These are phyloP conservation scores for Curvularia sp. DNA, from an alignment of 2,329 filamentous ascomycete species.

Conservation along the genomic window DNA sequence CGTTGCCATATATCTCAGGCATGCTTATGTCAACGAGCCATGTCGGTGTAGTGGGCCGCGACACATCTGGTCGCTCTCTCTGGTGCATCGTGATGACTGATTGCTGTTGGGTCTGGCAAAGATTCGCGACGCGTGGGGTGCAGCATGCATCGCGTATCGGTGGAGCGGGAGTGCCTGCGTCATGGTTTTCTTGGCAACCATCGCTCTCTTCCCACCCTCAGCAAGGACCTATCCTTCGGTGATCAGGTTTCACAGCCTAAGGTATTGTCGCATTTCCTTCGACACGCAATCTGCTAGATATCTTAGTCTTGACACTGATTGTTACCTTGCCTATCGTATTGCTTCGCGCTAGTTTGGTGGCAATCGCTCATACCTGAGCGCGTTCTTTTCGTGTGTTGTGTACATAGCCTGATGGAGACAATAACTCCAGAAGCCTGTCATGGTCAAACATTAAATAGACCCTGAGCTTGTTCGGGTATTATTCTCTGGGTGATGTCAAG, in stretches of 20 bases:
- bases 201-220: slow-evolving; percentile 5
- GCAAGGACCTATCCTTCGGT: neutral
- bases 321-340: neutral
- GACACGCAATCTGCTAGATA: neutral
- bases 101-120: slow-evolving; percentile 8
- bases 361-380: neutral
- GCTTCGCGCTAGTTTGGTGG: neutral
- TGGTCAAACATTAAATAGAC: neutral
- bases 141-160: slow-evolving; percentile 14
- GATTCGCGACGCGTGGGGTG: slow-evolving; percentile 16
- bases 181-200: slow-evolving; percentile 31
- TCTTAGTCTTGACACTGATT: neutral
- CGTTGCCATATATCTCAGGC: slow-evolving; percentile 65
- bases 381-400: neutral
- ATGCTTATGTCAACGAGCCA: slow-evolving; percentile 52
- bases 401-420: neutral
- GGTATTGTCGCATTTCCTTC: neutral
- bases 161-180: slow-evolving; percentile 15
- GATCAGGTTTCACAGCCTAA: neutral
- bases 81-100: slow-evolving; percentile 16
- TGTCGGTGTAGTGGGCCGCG: slow-evolving; percentile 37
- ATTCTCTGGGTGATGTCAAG: no score
- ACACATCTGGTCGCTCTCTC: slow-evolving; percentile 29
- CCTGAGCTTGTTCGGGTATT: no score
- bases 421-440: neutral